Percentiles rank a stretch among this genome's conserved stretches.
Evolutionary conservation across 1,139 yeast genomes (phyloP).

Genomic region (Geotrichum citri-aurantii): DNA sequence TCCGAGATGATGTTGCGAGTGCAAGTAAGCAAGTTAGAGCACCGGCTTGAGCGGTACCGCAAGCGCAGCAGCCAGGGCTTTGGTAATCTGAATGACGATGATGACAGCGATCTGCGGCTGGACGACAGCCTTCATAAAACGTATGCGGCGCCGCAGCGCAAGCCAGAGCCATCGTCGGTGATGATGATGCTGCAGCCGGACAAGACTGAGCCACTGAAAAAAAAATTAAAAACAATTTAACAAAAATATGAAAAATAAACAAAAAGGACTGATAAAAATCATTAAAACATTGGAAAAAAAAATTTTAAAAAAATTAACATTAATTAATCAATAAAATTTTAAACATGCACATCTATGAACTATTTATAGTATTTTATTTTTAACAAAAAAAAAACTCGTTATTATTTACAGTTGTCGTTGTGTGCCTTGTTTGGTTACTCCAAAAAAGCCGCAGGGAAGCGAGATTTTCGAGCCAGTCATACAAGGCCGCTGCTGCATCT

Average conservation of each 20-base stretch:
- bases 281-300: not conserved
- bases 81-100: not conserved
- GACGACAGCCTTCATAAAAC: not conserved
- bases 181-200: not conserved
- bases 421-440: not conserved
- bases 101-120: not conserved
- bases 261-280: not conserved
- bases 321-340: not conserved
- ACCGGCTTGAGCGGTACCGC: not conserved
- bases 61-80: not conserved
- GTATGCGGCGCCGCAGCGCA: not conserved
- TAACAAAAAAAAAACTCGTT: too few species aligned
- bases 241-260: not conserved
- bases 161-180: not conserved
- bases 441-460: not conserved
- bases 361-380: not conserved
- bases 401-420: not conserved
- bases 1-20: slow-evolving; percentile 21
- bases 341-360: not conserved
- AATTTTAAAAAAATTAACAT: not conserved
- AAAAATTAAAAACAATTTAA: not conserved
- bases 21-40: slow-evolving; percentile 16
- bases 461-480: not conserved
- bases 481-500: not conserved
- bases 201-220: not conserved